Evolutionary conservation across 805 yeast species (phyloP).

Genomic region (Ogataea methanolica): DNA sequence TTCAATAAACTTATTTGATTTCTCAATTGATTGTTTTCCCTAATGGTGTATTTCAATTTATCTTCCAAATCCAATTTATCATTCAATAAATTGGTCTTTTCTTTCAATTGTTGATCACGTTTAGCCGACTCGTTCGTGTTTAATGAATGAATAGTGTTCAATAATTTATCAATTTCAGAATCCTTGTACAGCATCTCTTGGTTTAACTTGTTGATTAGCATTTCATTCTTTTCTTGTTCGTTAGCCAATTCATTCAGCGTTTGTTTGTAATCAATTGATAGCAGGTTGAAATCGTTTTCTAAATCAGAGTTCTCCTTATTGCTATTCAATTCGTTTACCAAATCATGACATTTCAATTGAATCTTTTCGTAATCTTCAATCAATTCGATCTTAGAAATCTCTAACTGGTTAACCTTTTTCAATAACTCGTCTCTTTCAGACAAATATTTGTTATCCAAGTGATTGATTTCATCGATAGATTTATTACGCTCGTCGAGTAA

Average conservation of each 20-base stretch:
- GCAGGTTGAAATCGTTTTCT: conserved; percentile 35
- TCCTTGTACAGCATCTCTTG: conserved; percentile 32
- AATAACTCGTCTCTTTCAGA: conserved; percentile 29
- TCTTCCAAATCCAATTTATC: conserved; percentile 36
- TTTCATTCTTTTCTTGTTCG: conserved; percentile 15
- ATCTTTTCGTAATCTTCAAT: conserved; percentile 31
- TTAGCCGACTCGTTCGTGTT: conserved; percentile 32
- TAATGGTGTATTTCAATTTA: conserved; percentile 31
- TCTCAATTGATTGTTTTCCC: conserved; percentile 35
- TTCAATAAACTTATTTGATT: conserved; percentile 26
- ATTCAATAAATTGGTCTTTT: conserved; percentile 32
- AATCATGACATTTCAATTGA: conserved; percentile 21
- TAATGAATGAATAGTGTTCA: conserved; percentile 11
- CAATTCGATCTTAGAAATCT: conserved; percentile 32
- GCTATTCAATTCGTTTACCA: conserved; percentile 6
- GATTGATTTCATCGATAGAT: conserved; percentile 12
- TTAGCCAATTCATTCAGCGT: conserved; percentile 19
- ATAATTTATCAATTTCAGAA: conserved; percentile 30
- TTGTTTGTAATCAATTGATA: conserved; percentile 31
- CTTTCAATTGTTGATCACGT: conserved; percentile 25
- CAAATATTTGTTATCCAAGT: conserved; percentile 12
- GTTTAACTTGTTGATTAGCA: conserved; percentile 5
- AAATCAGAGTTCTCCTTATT: conserved; percentile 23
- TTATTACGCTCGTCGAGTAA: conserved; percentile 11
- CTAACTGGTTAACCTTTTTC: conserved; percentile 33